phyloP scores from a whole-genome alignment of 768 basidiomycete genomes.

The Suillus subluteus region DNA sequence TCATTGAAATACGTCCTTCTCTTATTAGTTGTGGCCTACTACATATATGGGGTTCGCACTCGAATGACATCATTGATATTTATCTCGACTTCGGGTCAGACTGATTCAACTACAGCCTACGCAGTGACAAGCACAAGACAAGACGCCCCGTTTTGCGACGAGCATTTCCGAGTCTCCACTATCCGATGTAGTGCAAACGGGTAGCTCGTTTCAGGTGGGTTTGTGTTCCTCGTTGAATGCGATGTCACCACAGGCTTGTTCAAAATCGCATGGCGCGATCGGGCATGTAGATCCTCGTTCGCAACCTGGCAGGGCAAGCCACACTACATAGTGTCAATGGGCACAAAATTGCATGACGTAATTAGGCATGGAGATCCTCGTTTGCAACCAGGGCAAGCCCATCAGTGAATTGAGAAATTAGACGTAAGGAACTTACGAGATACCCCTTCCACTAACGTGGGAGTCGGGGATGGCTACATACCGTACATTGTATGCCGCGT shows the following conservation, averaged over 20 bases:
- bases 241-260: neutral
- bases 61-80: neutral
- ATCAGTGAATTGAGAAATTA: too few species aligned
- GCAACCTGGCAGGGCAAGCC: too few species aligned
- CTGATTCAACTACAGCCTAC: too few species aligned
- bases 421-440: too few species aligned
- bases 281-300: too few species aligned
- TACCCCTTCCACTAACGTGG: too few species aligned
- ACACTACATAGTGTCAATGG: too few species aligned
- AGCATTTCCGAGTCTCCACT: neutral
- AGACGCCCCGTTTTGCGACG: neutral
- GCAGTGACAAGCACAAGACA: neutral
- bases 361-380: too few species aligned
- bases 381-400: too few species aligned
- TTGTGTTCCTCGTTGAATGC: neutral
- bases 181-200: neutral
- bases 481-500: too few species aligned
- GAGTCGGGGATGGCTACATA: neutral
- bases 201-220: neutral
- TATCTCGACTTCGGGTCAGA: neutral
- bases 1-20: neutral
- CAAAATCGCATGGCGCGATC: neutral
- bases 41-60: neutral
- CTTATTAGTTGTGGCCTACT: neutral
- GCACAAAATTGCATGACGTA: too few species aligned